Evolutionary conservation across 129 eudicot genomes (phyloP).

Genomic region (Deinandra increscens): DNA sequence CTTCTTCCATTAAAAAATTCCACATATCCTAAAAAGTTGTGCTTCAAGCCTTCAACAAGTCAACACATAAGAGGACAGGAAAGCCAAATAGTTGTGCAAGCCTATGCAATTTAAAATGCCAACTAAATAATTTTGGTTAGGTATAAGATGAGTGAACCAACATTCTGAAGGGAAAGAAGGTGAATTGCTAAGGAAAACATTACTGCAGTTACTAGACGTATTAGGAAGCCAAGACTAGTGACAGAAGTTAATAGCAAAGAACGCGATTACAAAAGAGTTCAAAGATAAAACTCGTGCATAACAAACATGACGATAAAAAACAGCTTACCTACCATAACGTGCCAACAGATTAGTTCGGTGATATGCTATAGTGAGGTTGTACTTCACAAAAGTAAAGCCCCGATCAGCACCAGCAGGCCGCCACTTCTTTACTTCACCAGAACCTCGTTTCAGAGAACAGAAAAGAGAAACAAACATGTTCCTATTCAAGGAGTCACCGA

Average conservation of each 20-base stretch:
- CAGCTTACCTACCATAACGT: slow-evolving; percentile 97
- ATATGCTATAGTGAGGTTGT: slow-evolving; percentile 86
- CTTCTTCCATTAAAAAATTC: slow-evolving; percentile 2
- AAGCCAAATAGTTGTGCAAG: not conserved
- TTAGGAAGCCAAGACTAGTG: not conserved
- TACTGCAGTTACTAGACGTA: not conserved
- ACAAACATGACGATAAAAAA: slow-evolving; percentile 18
- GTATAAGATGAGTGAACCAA: not conserved
- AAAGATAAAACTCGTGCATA: not conserved
- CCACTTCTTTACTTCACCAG: slow-evolving; percentile 87
- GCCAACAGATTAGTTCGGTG: slow-evolving; percentile 95
- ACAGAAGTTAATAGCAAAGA: not conserved
- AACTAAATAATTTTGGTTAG: not conserved
- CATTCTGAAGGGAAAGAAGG: slow-evolving; percentile 19
- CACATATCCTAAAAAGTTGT: slow-evolving; percentile 1
- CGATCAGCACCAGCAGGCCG: slow-evolving; percentile 97
- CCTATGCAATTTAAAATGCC: slow-evolving; percentile 5
- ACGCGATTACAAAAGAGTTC: not conserved
- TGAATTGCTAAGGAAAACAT: not conserved
- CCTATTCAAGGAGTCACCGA: slow-evolving; percentile 95
- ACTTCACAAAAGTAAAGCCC: slow-evolving; percentile 78
- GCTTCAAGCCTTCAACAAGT: not conserved
- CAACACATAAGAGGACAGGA: not conserved
- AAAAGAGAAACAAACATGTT: slow-evolving; percentile 96
- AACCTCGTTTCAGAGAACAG: slow-evolving; percentile 68